Conservation (phyloP, 2,329 filamentous ascomycete genomes). For the Thielaviopsis populi region DNA sequence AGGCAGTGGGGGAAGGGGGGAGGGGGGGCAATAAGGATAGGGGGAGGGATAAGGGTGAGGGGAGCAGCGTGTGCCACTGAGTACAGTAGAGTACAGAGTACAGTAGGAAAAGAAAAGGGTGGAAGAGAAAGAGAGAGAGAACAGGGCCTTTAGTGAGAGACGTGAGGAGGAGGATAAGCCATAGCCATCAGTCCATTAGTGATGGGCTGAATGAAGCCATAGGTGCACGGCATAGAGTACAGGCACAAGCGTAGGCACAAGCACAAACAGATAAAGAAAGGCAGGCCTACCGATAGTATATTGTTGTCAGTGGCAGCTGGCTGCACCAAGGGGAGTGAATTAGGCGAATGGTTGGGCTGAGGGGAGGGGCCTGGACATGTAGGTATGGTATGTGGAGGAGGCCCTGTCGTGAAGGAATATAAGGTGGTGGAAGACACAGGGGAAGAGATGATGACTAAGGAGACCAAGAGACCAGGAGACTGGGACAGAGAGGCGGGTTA, state of each 20-base stretch:
- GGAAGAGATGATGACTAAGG: background rate
- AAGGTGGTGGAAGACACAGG: background rate
- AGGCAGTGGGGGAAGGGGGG: slow-evolving; percentile 4
- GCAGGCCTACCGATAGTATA: slow-evolving; percentile 3
- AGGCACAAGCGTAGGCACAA: no score
- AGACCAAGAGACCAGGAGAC: background rate
- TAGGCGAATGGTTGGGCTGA: background rate
- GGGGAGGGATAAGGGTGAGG: slow-evolving; percentile 6
- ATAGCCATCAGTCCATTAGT: background rate
- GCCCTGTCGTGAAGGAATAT: background rate
- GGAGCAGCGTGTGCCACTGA: background rate
- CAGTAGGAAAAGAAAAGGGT: background rate
- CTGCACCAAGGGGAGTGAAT: background rate
- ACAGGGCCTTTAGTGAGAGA: slow-evolving; percentile 1
- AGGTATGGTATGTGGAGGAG: no score
- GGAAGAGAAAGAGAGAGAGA: background rate
- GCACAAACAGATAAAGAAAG: background rate
- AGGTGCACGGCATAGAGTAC: no score
- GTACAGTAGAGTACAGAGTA: background rate
- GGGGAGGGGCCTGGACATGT: background rate
- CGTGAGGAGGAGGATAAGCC: background rate
- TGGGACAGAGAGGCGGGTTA: background rate
- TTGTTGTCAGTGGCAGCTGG: background rate
- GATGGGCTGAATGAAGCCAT: no score
- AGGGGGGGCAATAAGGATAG: background rate